Evolutionary conservation across 106 monocot genomes (phyloP), one percentile per base, ranked within the genome.

Genomic region (Phalaenopsis aphrodite): DNA sequence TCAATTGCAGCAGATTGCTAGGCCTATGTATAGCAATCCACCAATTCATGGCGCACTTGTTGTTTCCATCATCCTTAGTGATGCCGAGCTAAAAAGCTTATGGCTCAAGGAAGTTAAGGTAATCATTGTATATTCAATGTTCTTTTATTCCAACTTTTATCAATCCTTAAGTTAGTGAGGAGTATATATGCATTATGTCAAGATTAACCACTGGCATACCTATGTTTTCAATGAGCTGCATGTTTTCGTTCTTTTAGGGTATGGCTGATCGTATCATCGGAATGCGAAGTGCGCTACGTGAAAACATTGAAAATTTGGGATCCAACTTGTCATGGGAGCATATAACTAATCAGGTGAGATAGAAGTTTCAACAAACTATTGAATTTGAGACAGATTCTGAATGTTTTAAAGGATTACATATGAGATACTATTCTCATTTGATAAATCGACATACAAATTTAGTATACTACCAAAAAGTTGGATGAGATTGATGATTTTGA

Each of bases 191-290:
- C 48, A 30, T 30, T 0, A 48, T 48, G 0, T 48, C 9, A 48
- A 48, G 48, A 48, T 48, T 48, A 8, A 8, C 48, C 7, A 48
- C 11, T 48, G 48, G 11, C 7, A 48, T 48, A 48, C 11, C 6
- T 48, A 48, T 30, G 30, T 48, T 48, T 47, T 48, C 48, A 52
- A 0, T 49, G 9, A n/a, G 8, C n/a, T 78, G 23, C 41, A 23
- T 41, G 21, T 75, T 16, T 65, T 81, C 49, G 15, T 67, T 65
- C 18, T 84, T 55, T 79, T 75, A 99, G 99, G 99, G 81, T 43
- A 99, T 99, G 99, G 99, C 99, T 82, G 91, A 95, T 75, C 89
- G 99, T 16, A 99, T 99, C 77, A 99, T 99, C 71, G 93, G 99
- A 71, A 99, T 99, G 95, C 79, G 99, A 52, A 85, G 85, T 79